Evolutionary conservation across 2,329 filamentous ascomycete species (phyloP), one percentile per base, ranked within the genome.

Genomic region (Elsinoe perseae): DNA sequence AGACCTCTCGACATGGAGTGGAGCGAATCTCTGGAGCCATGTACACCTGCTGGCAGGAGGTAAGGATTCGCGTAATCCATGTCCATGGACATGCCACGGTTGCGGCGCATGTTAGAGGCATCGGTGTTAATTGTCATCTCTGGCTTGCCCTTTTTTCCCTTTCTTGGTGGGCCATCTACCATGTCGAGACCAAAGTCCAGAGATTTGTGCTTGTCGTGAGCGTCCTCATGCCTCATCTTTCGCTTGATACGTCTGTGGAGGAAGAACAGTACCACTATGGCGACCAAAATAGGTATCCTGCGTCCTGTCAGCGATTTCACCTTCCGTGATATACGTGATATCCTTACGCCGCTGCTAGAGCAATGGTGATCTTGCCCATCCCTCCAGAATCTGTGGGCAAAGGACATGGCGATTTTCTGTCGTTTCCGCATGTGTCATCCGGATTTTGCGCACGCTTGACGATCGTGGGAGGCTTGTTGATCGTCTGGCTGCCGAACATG

Each of bases 161-260:
- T 61, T 25, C 58, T 48, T 1, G 58, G 55, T 10, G 30, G 48
- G 54, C 57, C 60, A 34, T 63, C 61, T 5, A 75, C 70, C 28
- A 75, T 70, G 57, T 86, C 89, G 66, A 96, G 72, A 32, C 93
- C 93, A 68, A 96, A 98, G 70, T 98, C 93, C 67, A 97, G 79
- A 0, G 89, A 93, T 67, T 86, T 91, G 71, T 95, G 89, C 63
- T 89, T 88, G 70, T 96, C 91, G 60, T 86, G 83, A 16, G 80
- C 78, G 72, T 98, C 93, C 72, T 98, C 93, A 58, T 78, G 74
- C 56, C 77, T 77, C 61, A 89, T 77, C 65, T 83, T 89, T 68
- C 80, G 82, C 36, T 87, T 73, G 65, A 89, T 86, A 69, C 89
- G 81, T 54, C 89, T 82, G 68, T 96, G 91, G 32, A 98, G 79